phyloP scores from a whole-genome alignment of 2,329 filamentous ascomycete species.

The Cadophora sp. region DNA sequence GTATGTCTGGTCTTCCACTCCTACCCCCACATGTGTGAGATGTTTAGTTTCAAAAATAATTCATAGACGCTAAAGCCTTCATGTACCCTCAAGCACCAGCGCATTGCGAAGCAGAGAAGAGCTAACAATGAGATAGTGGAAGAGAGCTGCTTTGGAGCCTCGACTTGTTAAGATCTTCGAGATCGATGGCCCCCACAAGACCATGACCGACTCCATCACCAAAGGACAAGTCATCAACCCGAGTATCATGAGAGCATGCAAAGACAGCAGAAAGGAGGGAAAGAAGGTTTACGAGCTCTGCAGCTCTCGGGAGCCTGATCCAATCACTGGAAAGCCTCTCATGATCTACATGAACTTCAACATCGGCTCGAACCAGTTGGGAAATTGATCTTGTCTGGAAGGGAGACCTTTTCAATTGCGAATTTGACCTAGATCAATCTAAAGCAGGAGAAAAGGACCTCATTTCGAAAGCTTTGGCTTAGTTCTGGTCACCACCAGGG shows the following conservation, averaged over 20 bases:
- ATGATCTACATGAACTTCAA: neutral
- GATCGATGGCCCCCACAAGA: neutral
- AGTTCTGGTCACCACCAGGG: too few relatives aligned
- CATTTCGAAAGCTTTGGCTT: too few relatives aligned
- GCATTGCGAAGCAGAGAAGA: too few relatives aligned
- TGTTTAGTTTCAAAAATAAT: too few relatives aligned
- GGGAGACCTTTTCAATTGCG: too few relatives aligned
- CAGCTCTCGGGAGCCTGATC: neutral
- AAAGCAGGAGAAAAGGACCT: too few relatives aligned
- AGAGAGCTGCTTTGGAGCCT: neutral
- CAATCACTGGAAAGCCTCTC: neutral
- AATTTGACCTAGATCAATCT: too few relatives aligned
- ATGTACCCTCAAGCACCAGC: too few relatives aligned
- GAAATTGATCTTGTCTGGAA: too few relatives aligned
- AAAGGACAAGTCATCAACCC: neutral
- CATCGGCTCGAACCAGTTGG: neutral
- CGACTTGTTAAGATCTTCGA: neutral
- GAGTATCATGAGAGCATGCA: neutral
- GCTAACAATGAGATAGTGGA: neutral
- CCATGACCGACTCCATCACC: neutral
- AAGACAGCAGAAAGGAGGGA: neutral
- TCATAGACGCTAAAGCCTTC: too few relatives aligned
- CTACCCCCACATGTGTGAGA: neutral
- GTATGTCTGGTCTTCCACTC: too few relatives aligned
- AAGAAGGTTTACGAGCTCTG: neutral